Conservation (phyloP, 2,329 filamentous ascomycete genomes). For the Aciculosporium take region DNA sequence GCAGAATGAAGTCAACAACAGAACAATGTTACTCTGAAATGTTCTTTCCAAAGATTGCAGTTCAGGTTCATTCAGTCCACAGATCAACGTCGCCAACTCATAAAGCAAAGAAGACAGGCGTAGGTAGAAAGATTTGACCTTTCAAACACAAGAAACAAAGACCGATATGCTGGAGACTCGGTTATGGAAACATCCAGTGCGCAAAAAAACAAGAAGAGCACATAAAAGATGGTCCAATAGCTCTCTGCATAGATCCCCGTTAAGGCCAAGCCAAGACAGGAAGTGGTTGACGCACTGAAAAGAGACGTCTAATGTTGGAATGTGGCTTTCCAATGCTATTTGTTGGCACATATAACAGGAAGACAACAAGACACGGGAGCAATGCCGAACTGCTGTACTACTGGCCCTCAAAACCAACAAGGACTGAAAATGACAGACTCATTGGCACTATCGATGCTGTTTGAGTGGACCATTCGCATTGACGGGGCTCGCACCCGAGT, state of each 20-base stretch:
- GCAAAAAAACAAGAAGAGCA: not conserved
- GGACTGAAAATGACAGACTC: slow-evolving; percentile 3
- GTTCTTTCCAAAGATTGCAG: not conserved
- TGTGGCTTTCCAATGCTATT: slow-evolving; percentile 5
- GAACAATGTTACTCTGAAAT: not conserved
- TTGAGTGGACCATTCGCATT: slow-evolving; percentile 9
- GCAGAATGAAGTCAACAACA: not conserved
- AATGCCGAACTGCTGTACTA: slow-evolving; percentile 2
- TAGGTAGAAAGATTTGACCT: not conserved
- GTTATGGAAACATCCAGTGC: not conserved
- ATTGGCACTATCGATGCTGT: slow-evolving; percentile 6
- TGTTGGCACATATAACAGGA: slow-evolving; percentile 4
- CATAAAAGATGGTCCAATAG: slow-evolving; percentile 1
- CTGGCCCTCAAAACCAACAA: slow-evolving; percentile 1
- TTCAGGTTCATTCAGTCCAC: not conserved
- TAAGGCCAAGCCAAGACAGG: not conserved
- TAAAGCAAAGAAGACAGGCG: not conserved
- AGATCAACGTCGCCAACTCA: not conserved
- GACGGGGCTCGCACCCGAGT: slow-evolving; percentile 6
- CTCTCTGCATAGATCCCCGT: not conserved
- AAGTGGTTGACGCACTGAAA: not conserved
- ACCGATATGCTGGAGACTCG: not conserved
- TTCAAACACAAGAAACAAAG: not conserved
- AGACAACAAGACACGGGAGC: not conserved
- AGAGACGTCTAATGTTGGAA: slow-evolving; percentile 6